A percentile compares a stretch with the other conserved stretches of the same genome.
Evolutionary conservation across 257 asterid species (phyloP).

Genomic region (Orobanche coerulescens): DNA sequence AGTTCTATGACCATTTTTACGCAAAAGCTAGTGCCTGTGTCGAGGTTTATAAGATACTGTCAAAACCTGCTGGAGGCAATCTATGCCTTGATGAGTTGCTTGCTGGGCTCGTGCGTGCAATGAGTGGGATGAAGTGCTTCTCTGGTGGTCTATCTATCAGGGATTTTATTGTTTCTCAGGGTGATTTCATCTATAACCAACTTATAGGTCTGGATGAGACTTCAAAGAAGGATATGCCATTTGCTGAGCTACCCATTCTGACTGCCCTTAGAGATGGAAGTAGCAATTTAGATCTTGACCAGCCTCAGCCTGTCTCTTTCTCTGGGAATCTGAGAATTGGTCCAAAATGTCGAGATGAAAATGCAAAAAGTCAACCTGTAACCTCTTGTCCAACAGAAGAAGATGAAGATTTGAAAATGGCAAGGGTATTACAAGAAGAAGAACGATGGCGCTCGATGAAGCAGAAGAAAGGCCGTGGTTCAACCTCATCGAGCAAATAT

Average conservation of each 20-base stretch:
- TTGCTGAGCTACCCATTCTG: slow-evolving; percentile 55
- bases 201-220: slow-evolving; percentile 84
- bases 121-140: slow-evolving; percentile 70
- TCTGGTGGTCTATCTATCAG: slow-evolving; percentile 55
- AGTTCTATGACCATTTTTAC: slow-evolving; percentile 61
- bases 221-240: slow-evolving; percentile 47
- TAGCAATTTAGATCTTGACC: slow-evolving; percentile 31
- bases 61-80: slow-evolving; percentile 60
- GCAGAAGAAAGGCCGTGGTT: slow-evolving; percentile 49
- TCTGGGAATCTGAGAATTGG: slow-evolving; percentile 53
- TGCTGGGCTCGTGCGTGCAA: slow-evolving; percentile 81
- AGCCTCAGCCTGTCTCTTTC: slow-evolving; percentile 29
- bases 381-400: slow-evolving; percentile 39
- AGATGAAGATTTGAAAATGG: slow-evolving; percentile 63
- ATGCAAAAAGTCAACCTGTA: slow-evolving; percentile 19
- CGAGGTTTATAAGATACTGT: slow-evolving; percentile 71
- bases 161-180: slow-evolving; percentile 78
- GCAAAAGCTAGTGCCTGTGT: slow-evolving; percentile 74
- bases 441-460: slow-evolving; percentile 76
- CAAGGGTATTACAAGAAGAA: slow-evolving; percentile 74
- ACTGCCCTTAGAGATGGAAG: slow-evolving; percentile 61
- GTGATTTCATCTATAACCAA: slow-evolving; percentile 75
- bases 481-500: slow-evolving; percentile 48
- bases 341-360: slow-evolving; percentile 34
- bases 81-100: slow-evolving; percentile 79